phyloP scores from a whole-genome alignment of 2,329 filamentous ascomycete genomes.

The Colletotrichum tofieldiae region DNA sequence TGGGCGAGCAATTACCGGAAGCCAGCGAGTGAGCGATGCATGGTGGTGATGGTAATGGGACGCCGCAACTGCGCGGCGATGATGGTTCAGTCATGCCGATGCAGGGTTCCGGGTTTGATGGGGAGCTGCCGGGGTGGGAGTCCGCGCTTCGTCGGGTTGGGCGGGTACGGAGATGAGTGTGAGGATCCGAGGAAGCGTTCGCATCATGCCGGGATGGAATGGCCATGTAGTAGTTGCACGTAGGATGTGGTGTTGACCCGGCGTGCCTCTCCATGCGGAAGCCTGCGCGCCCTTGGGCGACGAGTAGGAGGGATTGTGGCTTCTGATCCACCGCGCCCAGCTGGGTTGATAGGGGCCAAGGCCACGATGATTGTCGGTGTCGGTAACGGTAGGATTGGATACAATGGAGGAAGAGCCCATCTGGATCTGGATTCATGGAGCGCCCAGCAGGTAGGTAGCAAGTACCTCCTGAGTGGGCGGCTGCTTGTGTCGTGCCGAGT shows the following conservation, averaged over 20 bases:
- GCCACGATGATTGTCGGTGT: neutral
- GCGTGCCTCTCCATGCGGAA: neutral
- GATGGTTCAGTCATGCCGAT: conserved; percentile 18
- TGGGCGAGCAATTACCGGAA: conserved; percentile 32
- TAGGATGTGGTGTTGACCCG: conserved; percentile 11
- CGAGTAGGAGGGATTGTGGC: conserved; percentile 2
- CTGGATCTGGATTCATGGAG: neutral
- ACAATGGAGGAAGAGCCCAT: conserved; percentile 10
- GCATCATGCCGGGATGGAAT: neutral
- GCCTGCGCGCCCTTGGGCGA: neutral
- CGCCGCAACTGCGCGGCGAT: conserved; percentile 9
- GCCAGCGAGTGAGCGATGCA: conserved; percentile 20
- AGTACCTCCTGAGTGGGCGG: conserved; percentile 3
- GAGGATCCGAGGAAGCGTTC: conserved; percentile 7
- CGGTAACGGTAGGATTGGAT: conserved; percentile 12
- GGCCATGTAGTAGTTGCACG: neutral
- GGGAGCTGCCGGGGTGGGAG: conserved; percentile 10
- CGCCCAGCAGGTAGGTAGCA: conserved; percentile 8
- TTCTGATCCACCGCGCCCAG: neutral
- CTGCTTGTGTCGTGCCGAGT: neutral
- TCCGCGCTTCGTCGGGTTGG: conserved; percentile 10
- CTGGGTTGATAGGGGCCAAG: neutral
- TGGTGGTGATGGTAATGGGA: conserved; percentile 8
- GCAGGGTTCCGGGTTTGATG: neutral
- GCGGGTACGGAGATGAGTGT: neutral